Conservation (phyloP, 495 filamentous ascomycete species). For the Bacidia rubella region DNA sequence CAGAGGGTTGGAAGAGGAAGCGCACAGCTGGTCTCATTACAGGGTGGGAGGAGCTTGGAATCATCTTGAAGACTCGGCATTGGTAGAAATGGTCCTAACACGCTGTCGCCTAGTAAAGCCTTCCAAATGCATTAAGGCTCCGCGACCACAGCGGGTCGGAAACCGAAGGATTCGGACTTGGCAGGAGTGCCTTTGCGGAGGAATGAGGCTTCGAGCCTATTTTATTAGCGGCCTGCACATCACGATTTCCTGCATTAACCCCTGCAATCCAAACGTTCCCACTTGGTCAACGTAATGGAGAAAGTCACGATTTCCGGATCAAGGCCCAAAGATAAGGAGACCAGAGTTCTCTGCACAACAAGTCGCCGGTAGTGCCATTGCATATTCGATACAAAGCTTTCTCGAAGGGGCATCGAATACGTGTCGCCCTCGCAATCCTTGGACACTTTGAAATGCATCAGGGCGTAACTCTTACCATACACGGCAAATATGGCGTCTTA, state of each 20-base stretch:
- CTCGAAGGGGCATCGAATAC: no score
- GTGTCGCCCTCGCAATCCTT: no score
- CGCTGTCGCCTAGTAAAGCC: neutral
- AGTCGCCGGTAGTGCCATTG: no score
- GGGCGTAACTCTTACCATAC: no score
- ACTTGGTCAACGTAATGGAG: neutral
- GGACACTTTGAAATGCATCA: no score
- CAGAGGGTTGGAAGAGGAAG: conserved; percentile 76
- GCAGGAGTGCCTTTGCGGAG: neutral
- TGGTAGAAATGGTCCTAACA: no score
- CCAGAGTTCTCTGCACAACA: neutral
- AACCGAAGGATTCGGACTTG: neutral
- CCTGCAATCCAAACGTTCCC: neutral
- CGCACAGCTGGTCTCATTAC: conserved; percentile 55
- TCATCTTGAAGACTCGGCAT: conserved; percentile 13
- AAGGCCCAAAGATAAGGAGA: neutral
- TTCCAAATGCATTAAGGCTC: neutral
- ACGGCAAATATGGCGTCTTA: no score
- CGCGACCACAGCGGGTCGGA: neutral
- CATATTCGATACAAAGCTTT: no score
- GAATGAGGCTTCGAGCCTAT: neutral
- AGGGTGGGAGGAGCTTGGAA: conserved; percentile 39
- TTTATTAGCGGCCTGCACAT: neutral
- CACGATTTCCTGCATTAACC: neutral
- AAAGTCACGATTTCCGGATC: no score